Conservation (phyloP, 2,329 filamentous ascomycete species). For the Apiospora aurea region DNA sequence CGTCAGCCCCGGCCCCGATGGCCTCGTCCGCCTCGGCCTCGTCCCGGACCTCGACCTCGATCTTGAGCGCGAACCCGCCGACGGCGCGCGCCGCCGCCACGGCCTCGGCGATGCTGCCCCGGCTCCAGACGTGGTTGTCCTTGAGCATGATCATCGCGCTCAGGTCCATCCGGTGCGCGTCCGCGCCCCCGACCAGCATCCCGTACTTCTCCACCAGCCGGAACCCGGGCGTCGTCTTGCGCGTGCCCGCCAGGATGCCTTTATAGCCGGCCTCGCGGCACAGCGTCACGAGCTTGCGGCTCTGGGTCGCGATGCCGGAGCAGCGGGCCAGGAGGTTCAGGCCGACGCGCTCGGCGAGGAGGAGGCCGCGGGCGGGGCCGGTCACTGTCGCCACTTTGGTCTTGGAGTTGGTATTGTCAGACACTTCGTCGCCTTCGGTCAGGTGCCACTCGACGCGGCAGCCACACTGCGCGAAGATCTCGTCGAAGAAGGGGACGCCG, state of each 20-base stretch:
- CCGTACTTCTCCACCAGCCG: conserved; percentile 97
- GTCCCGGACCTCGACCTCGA: conserved; percentile 94
- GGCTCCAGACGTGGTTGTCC: conserved; percentile 97
- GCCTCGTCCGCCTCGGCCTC: conserved; percentile 91
- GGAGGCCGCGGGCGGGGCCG: conserved; percentile 79
- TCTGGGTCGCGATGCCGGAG: conserved; percentile 85
- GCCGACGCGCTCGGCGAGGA: conserved; percentile 93
- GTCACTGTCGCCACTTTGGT: conserved; percentile 78
- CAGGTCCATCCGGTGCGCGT: conserved; percentile 90
- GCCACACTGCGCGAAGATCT: conserved; percentile 88
- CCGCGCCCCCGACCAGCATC: conserved; percentile 92
- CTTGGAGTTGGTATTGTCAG: conserved; percentile 55
- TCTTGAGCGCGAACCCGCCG: conserved; percentile 89
- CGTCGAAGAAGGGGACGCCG: conserved; percentile 92
- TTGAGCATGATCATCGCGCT: conserved; percentile 98
- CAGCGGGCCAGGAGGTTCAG: conserved; percentile 90
- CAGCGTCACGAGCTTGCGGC: conserved; percentile 59
- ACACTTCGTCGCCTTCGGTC: conserved; percentile 74
- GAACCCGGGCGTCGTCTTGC: conserved; percentile 97
- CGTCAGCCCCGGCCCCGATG: conserved; percentile 87
- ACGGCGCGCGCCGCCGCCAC: conserved; percentile 83
- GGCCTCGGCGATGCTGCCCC: conserved; percentile 84
- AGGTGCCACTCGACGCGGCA: conserved; percentile 93
- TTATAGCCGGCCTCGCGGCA: conserved; percentile 74
- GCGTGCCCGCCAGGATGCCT: conserved; percentile 88